These are phyloP conservation scores for Entomortierella beljakovae DNA, from an alignment of 192 early-diverging fungal species.

Conservation along the genomic window DNA sequence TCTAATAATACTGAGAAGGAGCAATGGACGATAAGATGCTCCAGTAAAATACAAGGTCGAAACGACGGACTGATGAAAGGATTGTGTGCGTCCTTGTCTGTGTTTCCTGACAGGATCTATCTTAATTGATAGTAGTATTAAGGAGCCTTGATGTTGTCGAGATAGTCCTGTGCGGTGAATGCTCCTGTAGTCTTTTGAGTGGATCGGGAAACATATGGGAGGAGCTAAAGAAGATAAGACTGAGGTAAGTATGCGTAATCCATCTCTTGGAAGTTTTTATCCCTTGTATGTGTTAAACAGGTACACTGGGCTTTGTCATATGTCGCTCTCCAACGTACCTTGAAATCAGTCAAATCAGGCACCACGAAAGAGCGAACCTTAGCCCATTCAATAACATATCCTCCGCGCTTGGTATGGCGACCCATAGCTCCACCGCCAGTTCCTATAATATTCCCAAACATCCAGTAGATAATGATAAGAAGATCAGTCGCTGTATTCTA, in stretches of 20 bases:
- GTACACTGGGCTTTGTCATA: no score
- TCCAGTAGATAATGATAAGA: not conserved
- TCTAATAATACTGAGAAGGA: not conserved
- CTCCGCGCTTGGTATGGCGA: conserved; percentile 69
- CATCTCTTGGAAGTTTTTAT: not conserved
- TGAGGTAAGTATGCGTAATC: not conserved
- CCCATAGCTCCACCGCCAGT: conserved; percentile 73
- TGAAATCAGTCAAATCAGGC: conserved; percentile 67
- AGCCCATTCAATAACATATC: conserved; percentile 68
- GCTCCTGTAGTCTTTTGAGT: conserved; percentile 57
- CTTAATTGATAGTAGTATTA: no score
- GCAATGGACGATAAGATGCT: not conserved
- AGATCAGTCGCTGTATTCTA: conserved; percentile 3
- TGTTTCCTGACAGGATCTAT: no score
- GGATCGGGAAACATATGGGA: conserved; percentile 56
- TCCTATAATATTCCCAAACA: conserved; percentile 38
- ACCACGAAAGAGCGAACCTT: conserved; percentile 73
- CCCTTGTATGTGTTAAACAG: not conserved
- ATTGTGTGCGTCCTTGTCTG: no score
- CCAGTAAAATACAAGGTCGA: not conserved
- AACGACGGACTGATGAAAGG: not conserved
- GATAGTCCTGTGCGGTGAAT: conserved; percentile 56
- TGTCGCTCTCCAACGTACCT: no score
- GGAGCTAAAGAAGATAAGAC: conserved; percentile 15
- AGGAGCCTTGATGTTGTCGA: conserved; percentile 30